These are phyloP conservation scores for Salix exigua DNA, from an alignment of 345 rosid species.

Conservation along the genomic window DNA sequence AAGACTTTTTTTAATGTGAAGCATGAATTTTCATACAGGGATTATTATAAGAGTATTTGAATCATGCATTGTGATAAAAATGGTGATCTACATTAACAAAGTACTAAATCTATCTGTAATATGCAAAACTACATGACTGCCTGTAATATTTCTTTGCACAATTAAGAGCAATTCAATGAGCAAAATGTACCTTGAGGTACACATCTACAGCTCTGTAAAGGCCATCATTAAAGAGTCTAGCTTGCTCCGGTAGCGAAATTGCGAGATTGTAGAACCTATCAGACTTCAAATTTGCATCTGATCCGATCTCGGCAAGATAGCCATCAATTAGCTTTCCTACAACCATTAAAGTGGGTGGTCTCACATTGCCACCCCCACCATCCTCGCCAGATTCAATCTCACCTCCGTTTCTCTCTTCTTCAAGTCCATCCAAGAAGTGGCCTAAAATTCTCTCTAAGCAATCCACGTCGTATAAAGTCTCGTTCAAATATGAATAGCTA, in stretches of 20 bases:
- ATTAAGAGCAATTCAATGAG: background rate
- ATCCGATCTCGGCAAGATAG: constrained; percentile 83
- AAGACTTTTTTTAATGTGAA: background rate
- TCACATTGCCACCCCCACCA: constrained; percentile 15
- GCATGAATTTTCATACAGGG: background rate
- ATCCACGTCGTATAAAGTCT: constrained; percentile 91
- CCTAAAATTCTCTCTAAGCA: constrained; percentile 78
- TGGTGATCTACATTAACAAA: background rate
- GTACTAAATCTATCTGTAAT: background rate
- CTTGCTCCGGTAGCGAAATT: constrained; percentile 68
- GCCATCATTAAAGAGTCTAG: constrained; percentile 92
- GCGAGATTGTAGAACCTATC: constrained; percentile 71
- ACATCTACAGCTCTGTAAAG: constrained; percentile 94
- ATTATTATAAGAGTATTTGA: background rate
- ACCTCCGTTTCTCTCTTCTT: constrained; percentile 30
- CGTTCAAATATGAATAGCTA: constrained; percentile 88
- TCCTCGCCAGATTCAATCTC: constrained; percentile 32
- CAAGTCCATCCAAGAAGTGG: constrained; percentile 57
- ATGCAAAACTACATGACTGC: background rate
- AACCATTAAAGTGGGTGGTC: constrained; percentile 60
- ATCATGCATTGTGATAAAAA: background rate
- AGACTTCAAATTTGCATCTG: constrained; percentile 82
- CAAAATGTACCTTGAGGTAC: constrained; percentile 67
- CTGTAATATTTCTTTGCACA: background rate
- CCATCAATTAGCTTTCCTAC: constrained; percentile 95